A percentile compares a stretch with the other conserved stretches of the same genome.
Evolutionary conservation across 75 land plant species (phyloP).

Genomic region (Cryptomeria japonica): DNA sequence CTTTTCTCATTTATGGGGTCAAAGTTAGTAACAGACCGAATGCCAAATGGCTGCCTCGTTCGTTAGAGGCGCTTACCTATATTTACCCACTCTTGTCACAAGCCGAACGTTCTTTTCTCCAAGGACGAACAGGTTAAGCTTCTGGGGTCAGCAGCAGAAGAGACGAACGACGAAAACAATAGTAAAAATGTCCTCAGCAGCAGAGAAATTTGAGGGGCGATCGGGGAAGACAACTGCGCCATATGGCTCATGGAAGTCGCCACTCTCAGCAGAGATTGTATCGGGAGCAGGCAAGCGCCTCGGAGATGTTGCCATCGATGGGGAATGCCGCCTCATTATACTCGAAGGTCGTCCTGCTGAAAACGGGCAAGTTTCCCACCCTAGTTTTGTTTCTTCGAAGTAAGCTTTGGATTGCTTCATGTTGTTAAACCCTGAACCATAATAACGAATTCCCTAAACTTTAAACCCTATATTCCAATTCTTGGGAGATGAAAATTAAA

Average conservation of each 20-base stretch:
- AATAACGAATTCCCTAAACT: too few relatives aligned
- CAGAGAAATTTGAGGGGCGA: neutral
- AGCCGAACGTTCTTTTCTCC: too few relatives aligned
- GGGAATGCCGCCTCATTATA: conserved; percentile 53
- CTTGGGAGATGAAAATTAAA: neutral
- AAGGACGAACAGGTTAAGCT: too few relatives aligned
- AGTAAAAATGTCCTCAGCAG: neutral
- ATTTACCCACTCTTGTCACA: too few relatives aligned
- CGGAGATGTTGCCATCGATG: conserved; percentile 57
- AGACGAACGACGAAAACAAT: neutral
- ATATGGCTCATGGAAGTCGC: conserved; percentile 90
- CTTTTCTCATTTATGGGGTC: too few relatives aligned
- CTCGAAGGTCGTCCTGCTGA: conserved; percentile 76
- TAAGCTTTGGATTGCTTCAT: neutral
- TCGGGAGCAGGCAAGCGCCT: conserved; percentile 62
- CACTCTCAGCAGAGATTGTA: conserved; percentile 73
- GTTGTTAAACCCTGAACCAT: neutral
- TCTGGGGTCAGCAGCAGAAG: neutral
- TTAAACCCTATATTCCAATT: neutral
- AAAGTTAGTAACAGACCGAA: too few relatives aligned
- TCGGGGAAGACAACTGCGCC: conserved; percentile 46
- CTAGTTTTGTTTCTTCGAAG: neutral
- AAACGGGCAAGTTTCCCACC: conserved; percentile 47
- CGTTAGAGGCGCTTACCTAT: too few relatives aligned
- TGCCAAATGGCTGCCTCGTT: too few relatives aligned